Evolutionary conservation across 176 grass and related monocot genomes (phyloP).

Genomic region (Pharus latifolius): DNA sequence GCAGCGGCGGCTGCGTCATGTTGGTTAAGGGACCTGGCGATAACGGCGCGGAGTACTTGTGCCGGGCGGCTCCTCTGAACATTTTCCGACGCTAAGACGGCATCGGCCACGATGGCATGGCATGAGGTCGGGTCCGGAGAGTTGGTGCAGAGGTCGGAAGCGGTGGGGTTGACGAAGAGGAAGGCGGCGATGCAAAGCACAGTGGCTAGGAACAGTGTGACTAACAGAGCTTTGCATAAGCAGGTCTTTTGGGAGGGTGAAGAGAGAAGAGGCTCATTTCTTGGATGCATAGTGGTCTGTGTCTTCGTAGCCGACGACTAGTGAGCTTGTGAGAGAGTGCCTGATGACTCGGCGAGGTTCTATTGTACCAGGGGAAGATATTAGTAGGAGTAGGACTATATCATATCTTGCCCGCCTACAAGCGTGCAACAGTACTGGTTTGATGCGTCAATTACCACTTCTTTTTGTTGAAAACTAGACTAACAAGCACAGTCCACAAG

Average conservation of each 20-base stretch:
- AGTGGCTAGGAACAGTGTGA: conserved; percentile 1
- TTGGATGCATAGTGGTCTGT: not conserved
- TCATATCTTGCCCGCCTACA: too few species aligned
- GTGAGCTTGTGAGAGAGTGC: not conserved
- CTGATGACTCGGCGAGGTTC: not conserved
- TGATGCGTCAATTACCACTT: too few species aligned
- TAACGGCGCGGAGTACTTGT: conserved; percentile 21
- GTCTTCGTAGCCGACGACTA: not conserved
- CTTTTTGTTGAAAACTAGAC: too few species aligned
- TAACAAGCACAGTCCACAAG: too few species aligned
- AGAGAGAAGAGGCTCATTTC: conserved; percentile 27
- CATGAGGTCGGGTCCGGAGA: conserved; percentile 40
- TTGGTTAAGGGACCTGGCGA: conserved; percentile 10
- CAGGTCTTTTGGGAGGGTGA: not conserved
- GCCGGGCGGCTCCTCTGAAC: not conserved
- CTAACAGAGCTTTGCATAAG: not conserved
- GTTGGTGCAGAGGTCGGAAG: conserved; percentile 29
- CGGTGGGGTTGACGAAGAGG: not conserved
- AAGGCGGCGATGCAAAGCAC: conserved; percentile 11
- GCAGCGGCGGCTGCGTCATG: conserved; percentile 11
- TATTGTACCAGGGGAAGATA: too few species aligned
- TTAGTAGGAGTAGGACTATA: too few species aligned
- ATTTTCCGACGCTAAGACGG: not conserved
- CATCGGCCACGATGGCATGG: conserved; percentile 19
- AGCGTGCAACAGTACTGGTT: too few species aligned